A percentile compares a stretch with the other conserved stretches of the same genome.
Conservation (phyloP, 352 stramenopile genomes). For the Phytophthora hibernalis region DNA sequence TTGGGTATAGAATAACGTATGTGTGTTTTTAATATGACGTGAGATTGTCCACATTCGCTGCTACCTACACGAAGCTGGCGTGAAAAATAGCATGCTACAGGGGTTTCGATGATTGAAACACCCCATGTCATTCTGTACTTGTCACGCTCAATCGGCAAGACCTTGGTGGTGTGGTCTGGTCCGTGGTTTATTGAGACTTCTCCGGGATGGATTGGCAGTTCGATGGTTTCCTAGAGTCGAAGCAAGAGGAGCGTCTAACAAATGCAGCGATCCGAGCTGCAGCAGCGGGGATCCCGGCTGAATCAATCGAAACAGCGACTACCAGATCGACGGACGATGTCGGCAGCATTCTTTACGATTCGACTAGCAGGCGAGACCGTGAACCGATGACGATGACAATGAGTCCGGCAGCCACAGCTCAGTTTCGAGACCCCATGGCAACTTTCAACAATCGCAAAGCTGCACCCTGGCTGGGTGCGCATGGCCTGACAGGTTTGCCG, state of each 20-base stretch:
- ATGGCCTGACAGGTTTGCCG: neutral
- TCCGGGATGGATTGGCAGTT: slow-evolving; percentile 47
- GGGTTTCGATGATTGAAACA: slow-evolving; percentile 30
- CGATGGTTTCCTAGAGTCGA: slow-evolving; percentile 36
- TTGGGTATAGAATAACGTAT: slow-evolving; percentile 36
- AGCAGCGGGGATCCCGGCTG: slow-evolving; percentile 24
- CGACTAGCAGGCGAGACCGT: slow-evolving; percentile 15
- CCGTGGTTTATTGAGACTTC: neutral
- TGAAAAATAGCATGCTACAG: slow-evolving; percentile 35
- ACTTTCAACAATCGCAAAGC: slow-evolving; percentile 55
- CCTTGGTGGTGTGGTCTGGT: neutral
- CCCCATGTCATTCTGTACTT: slow-evolving; percentile 14
- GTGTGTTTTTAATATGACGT: slow-evolving; percentile 12
- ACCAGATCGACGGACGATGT: slow-evolving; percentile 23
- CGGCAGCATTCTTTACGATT: slow-evolving; percentile 23
- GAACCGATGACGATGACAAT: slow-evolving; percentile 66
- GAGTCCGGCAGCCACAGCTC: slow-evolving; percentile 57
- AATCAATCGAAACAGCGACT: slow-evolving; percentile 31
- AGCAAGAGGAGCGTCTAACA: slow-evolving; percentile 21
- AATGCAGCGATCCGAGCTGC: slow-evolving; percentile 16
- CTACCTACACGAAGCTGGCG: neutral
- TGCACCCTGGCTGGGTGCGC: slow-evolving; percentile 22
- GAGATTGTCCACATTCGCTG: slow-evolving; percentile 1
- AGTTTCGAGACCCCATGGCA: slow-evolving; percentile 57
- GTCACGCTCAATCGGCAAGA: slow-evolving; percentile 8